Conservation (phyloP, 495 filamentous ascomycete genomes). For the Gamarada debralockiae region DNA sequence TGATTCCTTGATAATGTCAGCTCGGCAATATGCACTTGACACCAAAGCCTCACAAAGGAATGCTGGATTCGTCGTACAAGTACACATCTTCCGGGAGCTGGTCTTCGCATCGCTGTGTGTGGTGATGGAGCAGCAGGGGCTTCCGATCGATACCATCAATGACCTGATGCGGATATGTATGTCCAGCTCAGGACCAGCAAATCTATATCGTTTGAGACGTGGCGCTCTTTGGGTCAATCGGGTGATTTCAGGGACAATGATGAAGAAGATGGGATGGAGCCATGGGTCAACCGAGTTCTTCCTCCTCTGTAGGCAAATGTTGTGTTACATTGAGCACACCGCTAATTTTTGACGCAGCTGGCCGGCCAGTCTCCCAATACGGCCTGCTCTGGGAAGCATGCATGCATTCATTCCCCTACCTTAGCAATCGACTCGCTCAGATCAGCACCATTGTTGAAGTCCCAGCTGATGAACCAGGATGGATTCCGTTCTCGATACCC, state of each 20-base stretch:
- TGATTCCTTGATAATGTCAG: constrained; percentile 2
- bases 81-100: constrained; percentile 3
- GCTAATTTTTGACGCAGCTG: neutral
- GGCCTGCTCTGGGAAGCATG: constrained; percentile 4
- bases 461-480: neutral
- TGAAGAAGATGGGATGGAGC: constrained; percentile 3
- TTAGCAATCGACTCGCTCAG: neutral
- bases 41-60: neutral
- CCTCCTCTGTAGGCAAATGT: neutral
- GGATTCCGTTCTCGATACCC: constrained; percentile 9
- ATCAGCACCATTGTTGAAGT: neutral
- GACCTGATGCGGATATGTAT: constrained; percentile 8
- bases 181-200: constrained; percentile 2
- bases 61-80: neutral
- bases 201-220: constrained; percentile 5
- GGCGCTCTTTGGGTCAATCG: constrained; percentile 9
- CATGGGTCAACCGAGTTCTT: constrained; percentile 5
- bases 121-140: constrained; percentile 3
- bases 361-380: constrained; percentile 7
- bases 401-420: constrained; percentile 1
- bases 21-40: constrained; percentile 5
- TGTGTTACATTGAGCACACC: neutral
- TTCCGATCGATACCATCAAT: constrained; percentile 5
- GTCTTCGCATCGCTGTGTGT: constrained; percentile 6
- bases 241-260: constrained; percentile 1